Base-by-base conservation (phyloP, 208 protist genomes). In the Acanthamoeba culbertsoni region DNA sequence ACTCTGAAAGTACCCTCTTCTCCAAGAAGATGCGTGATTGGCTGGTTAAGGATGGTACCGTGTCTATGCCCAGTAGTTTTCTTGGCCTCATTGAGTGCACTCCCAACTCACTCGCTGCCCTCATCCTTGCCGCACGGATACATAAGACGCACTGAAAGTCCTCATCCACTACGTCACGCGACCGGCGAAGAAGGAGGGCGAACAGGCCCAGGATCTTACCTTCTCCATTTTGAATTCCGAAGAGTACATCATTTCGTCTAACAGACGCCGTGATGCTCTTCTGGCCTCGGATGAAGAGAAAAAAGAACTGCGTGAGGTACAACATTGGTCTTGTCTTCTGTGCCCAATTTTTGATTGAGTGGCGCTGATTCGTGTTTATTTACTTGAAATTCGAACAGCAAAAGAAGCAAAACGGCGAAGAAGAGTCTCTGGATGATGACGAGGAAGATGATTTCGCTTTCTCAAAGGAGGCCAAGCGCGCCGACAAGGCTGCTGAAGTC, bases 11-110 rank as follows among this genome's bases (percentile, higher is more conserved):
- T 43, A 79, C 86, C 63, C 86, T 92, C 31, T 79, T 92, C 63
- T 92, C 86, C 28, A 92, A 77, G 63, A 92, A 92, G n/a, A 92
- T 92, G 86, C 57, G 86, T 16, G 86, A 92, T 92, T 92, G 86
- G 86, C 86, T 92, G 31, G 55, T 92, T 4, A 92, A 92, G 63
- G 59, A 71, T 26, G 86, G 86, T 79, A 79, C 57, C 20, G 4
- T 42, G 12, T 46, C 18, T 35, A 18, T 46, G 40, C 33, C 23
- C 68, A n/a, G n/a, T n/a, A n/a, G 53, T 23, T 62, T 14, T 26
- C 12, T 35, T 26, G 5, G 37, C 40, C 37, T 5, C 14, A 35
- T 42, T 77, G 12, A 26, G 37, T 35, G 6, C 18, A 18, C 37
- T 18, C 43, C 4, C 33, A 5, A 6, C 26, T 46, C 6, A 43